Evolutionary conservation across 2,329 filamentous ascomycete genomes (phyloP).

Genomic region (Elsinoe australis): DNA sequence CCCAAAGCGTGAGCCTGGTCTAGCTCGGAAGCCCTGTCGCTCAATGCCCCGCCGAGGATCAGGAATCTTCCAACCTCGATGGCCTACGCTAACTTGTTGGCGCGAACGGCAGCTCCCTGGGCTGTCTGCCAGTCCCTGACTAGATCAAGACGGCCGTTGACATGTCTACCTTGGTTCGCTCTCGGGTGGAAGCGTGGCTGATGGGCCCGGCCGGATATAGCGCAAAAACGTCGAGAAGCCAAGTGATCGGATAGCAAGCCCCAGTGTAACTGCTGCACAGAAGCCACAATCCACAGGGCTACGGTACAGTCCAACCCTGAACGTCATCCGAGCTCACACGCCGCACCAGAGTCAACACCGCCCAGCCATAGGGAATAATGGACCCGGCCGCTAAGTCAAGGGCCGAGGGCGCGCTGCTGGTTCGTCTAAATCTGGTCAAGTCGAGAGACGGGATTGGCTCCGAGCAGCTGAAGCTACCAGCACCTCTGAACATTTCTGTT

Average conservation of each 20-base stretch:
- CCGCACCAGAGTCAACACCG: not conserved
- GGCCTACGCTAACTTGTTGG: too few relatives aligned
- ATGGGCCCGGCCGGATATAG: slow-evolving; percentile 11
- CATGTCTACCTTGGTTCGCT: not conserved
- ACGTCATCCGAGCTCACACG: slow-evolving; percentile 12
- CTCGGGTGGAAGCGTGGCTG: slow-evolving; percentile 2
- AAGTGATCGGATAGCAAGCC: slow-evolving; percentile 3
- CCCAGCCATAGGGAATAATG: slow-evolving; percentile 4
- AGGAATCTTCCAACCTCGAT: not conserved
- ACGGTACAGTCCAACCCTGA: not conserved
- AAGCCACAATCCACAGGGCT: slow-evolving; percentile 14
- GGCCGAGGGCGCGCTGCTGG: too few relatives aligned
- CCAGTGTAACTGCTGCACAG: not conserved
- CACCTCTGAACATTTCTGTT: not conserved
- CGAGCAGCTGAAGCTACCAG: not conserved
- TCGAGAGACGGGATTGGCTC: not conserved
- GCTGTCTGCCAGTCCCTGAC: not conserved
- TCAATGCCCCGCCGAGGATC: too few relatives aligned
- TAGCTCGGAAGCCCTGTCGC: too few relatives aligned
- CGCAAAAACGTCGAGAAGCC: slow-evolving; percentile 6
- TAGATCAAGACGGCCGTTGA: not conserved
- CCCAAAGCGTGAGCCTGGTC: too few relatives aligned
- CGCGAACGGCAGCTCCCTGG: too few relatives aligned
- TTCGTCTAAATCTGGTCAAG: too few relatives aligned
- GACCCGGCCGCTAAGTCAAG: slow-evolving; percentile 9